Evolutionary conservation across 768 basidiomycete species (phyloP), one percentile per base, ranked within the genome.

Genomic region (Steccherinum ochraceum): DNA sequence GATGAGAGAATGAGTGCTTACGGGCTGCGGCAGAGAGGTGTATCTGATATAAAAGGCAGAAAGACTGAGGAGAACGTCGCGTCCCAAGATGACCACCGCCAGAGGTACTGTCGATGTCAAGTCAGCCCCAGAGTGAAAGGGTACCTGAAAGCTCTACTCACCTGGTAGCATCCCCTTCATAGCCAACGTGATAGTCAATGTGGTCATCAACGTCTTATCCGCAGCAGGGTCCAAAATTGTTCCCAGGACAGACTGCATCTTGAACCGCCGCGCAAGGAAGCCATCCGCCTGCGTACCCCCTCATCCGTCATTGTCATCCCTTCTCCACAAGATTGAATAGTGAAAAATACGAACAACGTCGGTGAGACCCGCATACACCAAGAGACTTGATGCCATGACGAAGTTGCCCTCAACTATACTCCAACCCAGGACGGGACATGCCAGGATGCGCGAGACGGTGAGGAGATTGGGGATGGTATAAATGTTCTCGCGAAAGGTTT

Each of bases 191-290:
- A 93, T 71, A 0, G 90, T 91, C 60, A 99, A 71, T 0, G 94
- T 97, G 1, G 96, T 95, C 86, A 99, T 88, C 40, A 99, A 71
- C 11, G 81, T 76, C 68, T 99, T 99, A 77, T 99, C 96, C 2
- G 96, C 96, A 0, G 95, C 92, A 12, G 96, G 96, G 65, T 99
- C 96, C 12, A 99, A 77, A 51, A 98, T 93, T 7, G 90, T 89
- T 18, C 96, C 96, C 18, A 98, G 75, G n/a, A 98, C 93, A 12
- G 90, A 83, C 48, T 79, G 78, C 86, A 90, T 91, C 23, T 87
- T 83, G 72, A 77, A 97, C 50, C 78, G 77, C 57, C 96, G 76
- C 1, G 96, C 96, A 52, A 99, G 68, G 63, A 73, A 97, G 0
- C 96, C 96, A 60, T 99, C 96, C 50, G 84, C 78, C 95, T 98